phyloP scores from a whole-genome alignment of 2,329 filamentous ascomycete species.

The Pseudogymnoascus sp. region DNA sequence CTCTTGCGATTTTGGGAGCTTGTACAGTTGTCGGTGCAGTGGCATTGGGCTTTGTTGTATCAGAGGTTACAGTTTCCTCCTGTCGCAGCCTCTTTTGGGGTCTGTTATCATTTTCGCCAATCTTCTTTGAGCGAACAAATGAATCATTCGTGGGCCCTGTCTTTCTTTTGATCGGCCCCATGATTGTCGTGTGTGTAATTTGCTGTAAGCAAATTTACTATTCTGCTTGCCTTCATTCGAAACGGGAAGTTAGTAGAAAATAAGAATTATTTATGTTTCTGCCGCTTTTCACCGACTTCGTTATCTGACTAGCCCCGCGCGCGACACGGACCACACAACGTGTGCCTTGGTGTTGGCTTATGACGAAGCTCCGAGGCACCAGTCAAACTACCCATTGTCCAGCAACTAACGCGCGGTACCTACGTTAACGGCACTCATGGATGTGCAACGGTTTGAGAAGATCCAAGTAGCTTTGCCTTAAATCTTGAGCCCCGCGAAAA shows the following conservation, averaged over 20 bases:
- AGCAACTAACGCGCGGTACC: constrained; percentile 4
- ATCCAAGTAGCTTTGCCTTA: background rate
- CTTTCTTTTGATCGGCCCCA: constrained; percentile 29
- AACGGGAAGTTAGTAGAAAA: constrained; percentile 4
- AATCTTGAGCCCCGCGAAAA: background rate
- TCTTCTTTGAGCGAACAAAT: constrained; percentile 25
- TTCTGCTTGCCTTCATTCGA: constrained; percentile 1
- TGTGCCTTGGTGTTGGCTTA: constrained; percentile 2
- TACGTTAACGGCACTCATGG: background rate
- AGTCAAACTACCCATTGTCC: background rate
- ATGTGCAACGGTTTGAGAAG: background rate
- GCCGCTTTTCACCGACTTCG: constrained; percentile 5
- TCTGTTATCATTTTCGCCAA: constrained; percentile 19
- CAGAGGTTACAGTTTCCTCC: constrained; percentile 15
- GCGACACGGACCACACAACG: background rate
- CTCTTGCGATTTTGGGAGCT: constrained; percentile 25
- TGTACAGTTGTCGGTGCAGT: constrained; percentile 15
- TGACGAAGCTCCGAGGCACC: constrained; percentile 8
- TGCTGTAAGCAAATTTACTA: constrained; percentile 3
- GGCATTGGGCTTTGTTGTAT: constrained; percentile 11
- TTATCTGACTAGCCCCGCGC: constrained; percentile 8
- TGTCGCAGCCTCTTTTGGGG: constrained; percentile 25
- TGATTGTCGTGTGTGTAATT: constrained; percentile 13
- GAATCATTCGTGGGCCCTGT: constrained; percentile 27
- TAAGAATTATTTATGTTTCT: constrained; percentile 9